These are phyloP conservation scores for Madurella mycetomatis DNA, from an alignment of 2,329 filamentous ascomycete genomes.

Conservation along the genomic window DNA sequence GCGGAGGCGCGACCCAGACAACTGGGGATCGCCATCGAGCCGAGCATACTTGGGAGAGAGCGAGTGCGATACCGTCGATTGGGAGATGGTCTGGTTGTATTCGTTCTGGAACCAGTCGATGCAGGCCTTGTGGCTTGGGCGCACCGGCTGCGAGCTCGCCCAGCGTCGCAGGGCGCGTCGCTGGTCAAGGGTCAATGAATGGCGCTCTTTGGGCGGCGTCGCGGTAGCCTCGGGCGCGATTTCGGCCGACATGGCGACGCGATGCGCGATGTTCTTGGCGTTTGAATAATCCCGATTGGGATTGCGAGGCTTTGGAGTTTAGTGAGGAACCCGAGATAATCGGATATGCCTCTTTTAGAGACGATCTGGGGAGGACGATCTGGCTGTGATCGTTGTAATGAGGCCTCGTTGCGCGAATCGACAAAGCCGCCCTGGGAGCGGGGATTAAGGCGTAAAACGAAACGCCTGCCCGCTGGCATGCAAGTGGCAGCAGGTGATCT, in stretches of 20 bases:
- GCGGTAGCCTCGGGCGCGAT: slow-evolving; percentile 14
- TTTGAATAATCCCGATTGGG: slow-evolving; percentile 5
- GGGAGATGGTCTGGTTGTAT: slow-evolving; percentile 57
- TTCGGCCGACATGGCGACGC: slow-evolving; percentile 19
- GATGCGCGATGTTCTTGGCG: slow-evolving; percentile 3
- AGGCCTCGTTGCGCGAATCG: slow-evolving; percentile 4
- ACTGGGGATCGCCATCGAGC: slow-evolving; percentile 56
- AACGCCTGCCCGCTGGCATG: neutral
- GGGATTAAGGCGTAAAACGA: neutral
- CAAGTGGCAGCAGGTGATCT: neutral
- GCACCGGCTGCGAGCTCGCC: slow-evolving; percentile 53
- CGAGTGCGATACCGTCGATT: slow-evolving; percentile 60
- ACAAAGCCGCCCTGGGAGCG: neutral
- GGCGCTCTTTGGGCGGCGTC: slow-evolving; percentile 44
- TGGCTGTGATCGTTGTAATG: slow-evolving; percentile 24
- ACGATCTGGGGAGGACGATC: slow-evolving; percentile 8
- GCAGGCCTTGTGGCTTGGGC: slow-evolving; percentile 57
- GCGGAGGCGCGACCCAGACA: slow-evolving; percentile 58
- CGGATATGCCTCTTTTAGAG: slow-evolving; percentile 15
- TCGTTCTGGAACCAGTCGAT: slow-evolving; percentile 59
- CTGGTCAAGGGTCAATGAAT: slow-evolving; percentile 59
- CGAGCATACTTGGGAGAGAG: slow-evolving; percentile 59
- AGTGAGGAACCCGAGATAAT: slow-evolving; percentile 21
- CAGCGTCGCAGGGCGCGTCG: slow-evolving; percentile 56
- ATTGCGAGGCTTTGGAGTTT: slow-evolving; percentile 17